Evolutionary conservation across 176 grass and related monocot species (phyloP).

Genomic region (Eleusine indica): DNA sequence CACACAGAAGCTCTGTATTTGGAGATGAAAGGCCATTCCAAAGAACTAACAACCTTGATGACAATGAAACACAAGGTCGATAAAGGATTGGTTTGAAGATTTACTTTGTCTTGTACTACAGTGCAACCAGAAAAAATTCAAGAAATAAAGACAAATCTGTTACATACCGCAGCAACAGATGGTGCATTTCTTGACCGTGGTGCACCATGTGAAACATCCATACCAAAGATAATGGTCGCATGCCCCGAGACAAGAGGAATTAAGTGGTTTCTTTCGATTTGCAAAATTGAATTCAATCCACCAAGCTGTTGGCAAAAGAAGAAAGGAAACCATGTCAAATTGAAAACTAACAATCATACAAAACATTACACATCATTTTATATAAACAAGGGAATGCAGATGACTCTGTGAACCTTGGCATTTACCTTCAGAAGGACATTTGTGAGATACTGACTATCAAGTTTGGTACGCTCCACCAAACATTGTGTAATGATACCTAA

Average conservation of each 20-base stretch:
- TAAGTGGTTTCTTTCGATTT: slow-evolving; percentile 33
- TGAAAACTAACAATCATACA: neutral
- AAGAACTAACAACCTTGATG: slow-evolving; percentile 69
- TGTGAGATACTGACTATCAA: slow-evolving; percentile 63
- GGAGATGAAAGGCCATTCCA: slow-evolving; percentile 68
- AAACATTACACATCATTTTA: neutral
- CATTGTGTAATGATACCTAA: slow-evolving; percentile 64
- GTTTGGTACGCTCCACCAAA: slow-evolving; percentile 33
- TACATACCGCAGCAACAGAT: slow-evolving; percentile 63
- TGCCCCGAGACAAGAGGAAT: slow-evolving; percentile 50
- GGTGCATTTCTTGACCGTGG: slow-evolving; percentile 44
- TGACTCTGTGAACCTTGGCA: slow-evolving; percentile 52
- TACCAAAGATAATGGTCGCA: slow-evolving; percentile 72
- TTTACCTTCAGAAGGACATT: slow-evolving; percentile 74
- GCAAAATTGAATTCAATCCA: slow-evolving; percentile 65
- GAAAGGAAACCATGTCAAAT: neutral
- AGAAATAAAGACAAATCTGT: neutral
- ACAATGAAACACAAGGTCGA: neutral
- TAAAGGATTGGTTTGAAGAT: neutral
- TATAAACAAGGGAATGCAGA: neutral
- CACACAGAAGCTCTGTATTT: slow-evolving; percentile 70
- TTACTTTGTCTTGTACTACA: neutral
- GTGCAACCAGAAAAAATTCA: neutral
- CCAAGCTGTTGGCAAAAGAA: slow-evolving; percentile 42
- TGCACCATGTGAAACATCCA: slow-evolving; percentile 72